Evolutionary conservation across 208 protist genomes (phyloP), one percentile per base, ranked within the genome.

Genomic region (Zelonia costaricensis): DNA sequence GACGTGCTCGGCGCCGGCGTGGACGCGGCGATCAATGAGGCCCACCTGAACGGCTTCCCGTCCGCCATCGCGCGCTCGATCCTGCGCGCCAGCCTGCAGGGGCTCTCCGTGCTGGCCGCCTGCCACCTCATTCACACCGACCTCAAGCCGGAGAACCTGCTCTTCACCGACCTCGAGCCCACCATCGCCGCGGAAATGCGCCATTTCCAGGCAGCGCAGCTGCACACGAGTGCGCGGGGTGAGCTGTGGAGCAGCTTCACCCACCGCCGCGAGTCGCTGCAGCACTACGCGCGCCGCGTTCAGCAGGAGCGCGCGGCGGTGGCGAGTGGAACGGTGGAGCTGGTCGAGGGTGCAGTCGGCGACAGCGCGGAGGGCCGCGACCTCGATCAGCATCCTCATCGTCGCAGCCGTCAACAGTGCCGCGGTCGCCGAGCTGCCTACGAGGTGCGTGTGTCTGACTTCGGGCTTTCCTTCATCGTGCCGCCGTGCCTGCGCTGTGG

Each of bases 61-160:
- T 57, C 95, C 8, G 82, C 85, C 51, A 88, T 98, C 20, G 74
- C 67, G 18, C 68, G 78, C 33, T 49, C 80, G 27, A 93, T 94
- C 30, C 40, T 91, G 38, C 44, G 55, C 12, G 80, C 76, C 4
- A 60, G 64, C 16, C 64, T 88, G 39, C 70, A 72, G 39, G 76
- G 71, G 3, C 76, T 98, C 9, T 82, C 94, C 42, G 85, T 95
- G 59, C 69, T 98, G 7, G 96, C 98, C 59, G 48, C 53, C 10
- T 90, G 95, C 54, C 44, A 82, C 39, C 83, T 99, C 64, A 92
- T 98, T 46, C 96, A 99, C 79, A 97, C 91, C 1, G 96, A 98
- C 65, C 60, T 99, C 25, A 98, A 97, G 53, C 85, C 95, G 3
- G 92, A 97, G 68, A 98, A 97, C 66, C 69, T 98, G n/a, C 55